Evolutionary conservation across 2,329 filamentous ascomycete genomes (phyloP).

Genomic region (Fusarium sp.): DNA sequence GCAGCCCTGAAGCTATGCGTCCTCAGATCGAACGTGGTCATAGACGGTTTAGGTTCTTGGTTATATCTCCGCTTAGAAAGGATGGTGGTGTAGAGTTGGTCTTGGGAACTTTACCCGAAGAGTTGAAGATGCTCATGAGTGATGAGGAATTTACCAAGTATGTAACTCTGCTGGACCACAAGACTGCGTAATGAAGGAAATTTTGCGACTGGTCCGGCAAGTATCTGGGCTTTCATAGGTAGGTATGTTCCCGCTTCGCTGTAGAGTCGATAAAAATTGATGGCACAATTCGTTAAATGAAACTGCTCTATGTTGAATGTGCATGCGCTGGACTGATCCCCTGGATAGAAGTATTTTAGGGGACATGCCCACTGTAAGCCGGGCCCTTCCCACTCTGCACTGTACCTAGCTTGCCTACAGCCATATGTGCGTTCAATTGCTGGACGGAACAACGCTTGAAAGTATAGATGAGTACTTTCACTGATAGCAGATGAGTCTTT

Average conservation of each 20-base stretch:
- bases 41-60: conserved; percentile 4
- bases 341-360: background rate
- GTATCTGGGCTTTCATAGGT: background rate
- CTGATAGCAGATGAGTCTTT: too few relatives aligned
- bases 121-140: conserved; percentile 16
- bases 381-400: background rate
- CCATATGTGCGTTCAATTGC: too few relatives aligned
- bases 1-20: conserved; percentile 11
- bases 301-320: background rate
- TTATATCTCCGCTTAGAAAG: conserved; percentile 7
- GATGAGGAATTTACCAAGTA: conserved; percentile 17
- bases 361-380: background rate
- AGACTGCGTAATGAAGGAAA: background rate
- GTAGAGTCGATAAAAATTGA: background rate
- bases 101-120: conserved; percentile 5
- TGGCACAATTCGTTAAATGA: too few relatives aligned
- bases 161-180: conserved; percentile 4
- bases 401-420: too few relatives aligned
- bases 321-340: too few relatives aligned
- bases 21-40: conserved; percentile 16
- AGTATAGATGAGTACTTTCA: too few relatives aligned
- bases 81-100: conserved; percentile 11
- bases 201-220: rapidly evolving
- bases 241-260: too few relatives aligned
- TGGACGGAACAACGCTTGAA: too few relatives aligned